Evolutionary conservation across 495 filamentous ascomycete species (phyloP).

Genomic region (Hypoxylon intermedium): DNA sequence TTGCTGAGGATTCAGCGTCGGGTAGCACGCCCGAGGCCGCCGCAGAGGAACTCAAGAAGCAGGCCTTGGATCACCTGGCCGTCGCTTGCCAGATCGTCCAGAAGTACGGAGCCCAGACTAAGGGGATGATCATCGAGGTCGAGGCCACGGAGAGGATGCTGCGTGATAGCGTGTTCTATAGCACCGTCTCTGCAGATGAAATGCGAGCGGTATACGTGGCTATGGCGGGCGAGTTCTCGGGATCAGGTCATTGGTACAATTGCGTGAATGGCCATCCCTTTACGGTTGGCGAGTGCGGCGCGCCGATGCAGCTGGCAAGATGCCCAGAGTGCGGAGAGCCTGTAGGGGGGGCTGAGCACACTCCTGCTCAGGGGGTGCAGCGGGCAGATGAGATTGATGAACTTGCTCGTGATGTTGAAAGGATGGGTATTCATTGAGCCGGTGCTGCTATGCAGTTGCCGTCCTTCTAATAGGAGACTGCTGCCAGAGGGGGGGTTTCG

Average conservation of each 20-base stretch:
- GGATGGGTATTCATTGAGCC: conserved; percentile 35
- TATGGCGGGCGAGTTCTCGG: conserved; percentile 59
- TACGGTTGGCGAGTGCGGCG: conserved; percentile 76
- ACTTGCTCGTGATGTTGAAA: conserved; percentile 24
- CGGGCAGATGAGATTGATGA: conserved; percentile 37
- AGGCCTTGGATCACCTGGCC: conserved; percentile 18
- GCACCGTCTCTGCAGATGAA: conserved; percentile 46
- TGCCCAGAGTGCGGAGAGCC: conserved; percentile 71
- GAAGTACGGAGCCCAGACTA: conserved; percentile 22
- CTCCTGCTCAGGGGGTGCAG: conserved; percentile 57
- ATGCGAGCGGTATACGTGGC: conserved; percentile 52
- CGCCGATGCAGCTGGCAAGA: conserved; percentile 65
- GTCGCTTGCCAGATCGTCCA: conserved; percentile 25
- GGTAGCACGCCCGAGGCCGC: not conserved
- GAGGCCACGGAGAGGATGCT: conserved; percentile 32
- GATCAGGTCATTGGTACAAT: conserved; percentile 73
- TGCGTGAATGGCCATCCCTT: conserved; percentile 75
- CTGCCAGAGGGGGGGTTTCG: too few species aligned
- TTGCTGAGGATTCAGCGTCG: not conserved
- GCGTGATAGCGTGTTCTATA: conserved; percentile 42
- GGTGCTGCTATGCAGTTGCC: not conserved
- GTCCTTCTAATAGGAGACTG: too few species aligned
- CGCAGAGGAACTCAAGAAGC: conserved; percentile 15
- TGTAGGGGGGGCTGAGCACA: conserved; percentile 68
- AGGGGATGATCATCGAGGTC: conserved; percentile 25